A percentile compares a stretch with the other conserved stretches of the same genome.
Evolutionary conservation across 805 yeast species (phyloP).

Genomic region (Schizosaccharomyces cryophilus): DNA sequence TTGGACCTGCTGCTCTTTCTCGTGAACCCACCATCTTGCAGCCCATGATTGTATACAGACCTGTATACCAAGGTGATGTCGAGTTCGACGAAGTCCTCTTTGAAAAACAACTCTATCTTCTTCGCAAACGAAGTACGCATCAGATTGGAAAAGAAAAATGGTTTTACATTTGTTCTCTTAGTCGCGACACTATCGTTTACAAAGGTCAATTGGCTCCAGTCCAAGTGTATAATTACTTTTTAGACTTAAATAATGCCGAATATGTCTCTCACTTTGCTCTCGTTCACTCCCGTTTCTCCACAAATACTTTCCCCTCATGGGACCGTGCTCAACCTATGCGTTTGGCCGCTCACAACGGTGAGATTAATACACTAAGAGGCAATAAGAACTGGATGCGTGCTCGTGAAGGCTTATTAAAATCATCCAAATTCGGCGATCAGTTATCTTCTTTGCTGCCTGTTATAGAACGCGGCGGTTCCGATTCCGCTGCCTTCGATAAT

Average conservation of each 20-base stretch:
- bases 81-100: conserved; percentile 38
- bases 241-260: conserved; percentile 73
- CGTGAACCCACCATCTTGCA: conserved; percentile 81
- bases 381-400: conserved; percentile 99
- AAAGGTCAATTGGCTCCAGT: conserved; percentile 94
- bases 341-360: conserved; percentile 97
- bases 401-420: conserved; percentile 87
- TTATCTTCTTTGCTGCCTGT: conserved; percentile 78
- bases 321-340: conserved; percentile 96
- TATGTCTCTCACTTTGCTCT: conserved; percentile 87
- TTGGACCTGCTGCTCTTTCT: conserved; percentile 84
- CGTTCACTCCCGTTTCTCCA: conserved; percentile 91
- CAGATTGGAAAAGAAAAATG: conserved; percentile 86
- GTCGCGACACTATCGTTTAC: conserved; percentile 75
- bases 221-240: conserved; percentile 85
- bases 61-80: conserved; percentile 23
- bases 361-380: conserved; percentile 87
- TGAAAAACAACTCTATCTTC: conserved; percentile 59
- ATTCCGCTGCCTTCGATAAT: conserved; percentile 92
- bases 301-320: conserved; percentile 99
- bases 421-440: conserved; percentile 70
- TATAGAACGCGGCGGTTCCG: conserved; percentile 96
- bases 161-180: conserved; percentile 87
- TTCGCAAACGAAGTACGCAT: conserved; percentile 75
- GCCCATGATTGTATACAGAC: conserved; percentile 62